Base-by-base conservation (phyloP, 2,329 filamentous ascomycete genomes). In the Cadophora sp. region DNA sequence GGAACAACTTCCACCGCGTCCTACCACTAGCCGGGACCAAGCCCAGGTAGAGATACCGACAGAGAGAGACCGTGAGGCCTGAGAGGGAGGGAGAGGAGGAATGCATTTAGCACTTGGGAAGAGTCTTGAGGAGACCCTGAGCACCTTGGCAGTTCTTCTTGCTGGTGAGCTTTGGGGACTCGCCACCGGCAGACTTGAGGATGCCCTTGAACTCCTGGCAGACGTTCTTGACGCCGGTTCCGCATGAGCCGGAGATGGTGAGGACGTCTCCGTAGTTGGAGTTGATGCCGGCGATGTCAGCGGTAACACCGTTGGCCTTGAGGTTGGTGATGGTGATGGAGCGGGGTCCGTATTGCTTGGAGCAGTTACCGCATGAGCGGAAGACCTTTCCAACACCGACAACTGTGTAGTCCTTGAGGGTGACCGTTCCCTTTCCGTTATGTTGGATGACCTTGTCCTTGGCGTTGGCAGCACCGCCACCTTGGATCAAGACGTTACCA, bases 331-430 rank as follows among this genome's bases (percentile, higher is more conserved):
- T 66, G 48, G 73, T 72, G 58, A 78, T 74, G 60, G 74, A 71
- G 36, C 70, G 62, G 27, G 70, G 66, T 56, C 77, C 78, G 59
- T 74, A 73, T 65, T 72, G 73, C 67, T 72, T 73, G 68, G 73
- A 73, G 73, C 80, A 83, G 76, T 80, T 80, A 24, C 82, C 83
- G 73, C 82, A 84, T 58, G 79, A 78, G 67, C 82, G 81, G 77
- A 83, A 83, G 56, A 84, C 72, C 75, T 81, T 81, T 68, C 80
- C 80, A 56, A 79, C 77, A 73, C 81, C 76, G 55, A 78, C 74
- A 39, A 79, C 78, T 30, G 77, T 79, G 71, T 80, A 81, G 68
- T 77, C 78, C 48, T 78, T 75, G 56, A 80, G 73, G 59, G 71
- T 73, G 58, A 77, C 73, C 14, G 73, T 76, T 36, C 77, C 77